Conservation (phyloP, 116 monocot genomes). For the Dioscorea cayenensis region DNA sequence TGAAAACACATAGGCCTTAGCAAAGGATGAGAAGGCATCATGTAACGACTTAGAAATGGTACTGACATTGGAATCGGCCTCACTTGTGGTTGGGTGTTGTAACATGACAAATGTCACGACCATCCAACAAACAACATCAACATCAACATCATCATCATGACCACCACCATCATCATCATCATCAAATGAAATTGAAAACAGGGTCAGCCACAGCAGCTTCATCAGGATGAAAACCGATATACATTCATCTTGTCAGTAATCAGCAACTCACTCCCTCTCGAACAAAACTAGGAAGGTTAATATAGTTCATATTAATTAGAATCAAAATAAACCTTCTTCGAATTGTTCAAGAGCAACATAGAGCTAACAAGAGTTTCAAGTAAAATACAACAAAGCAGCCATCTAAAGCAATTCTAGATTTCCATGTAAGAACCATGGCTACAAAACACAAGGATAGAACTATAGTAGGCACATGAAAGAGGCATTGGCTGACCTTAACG, state of each 20-base stretch:
- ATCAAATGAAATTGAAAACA: slow-evolving; percentile 5
- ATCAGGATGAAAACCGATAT: neutral
- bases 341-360: slow-evolving; percentile 5
- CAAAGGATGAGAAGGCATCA: neutral
- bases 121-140: neutral
- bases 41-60: neutral
- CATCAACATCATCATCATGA: slow-evolving; percentile 9
- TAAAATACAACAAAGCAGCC: neutral
- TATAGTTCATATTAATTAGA: slow-evolving; percentile 14
- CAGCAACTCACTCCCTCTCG: slow-evolving; percentile 17
- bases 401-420: neutral
- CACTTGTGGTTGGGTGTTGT: neutral
- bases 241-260: neutral
- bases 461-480: neutral
- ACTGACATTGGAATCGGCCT: neutral
- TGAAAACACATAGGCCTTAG: neutral
- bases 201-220: slow-evolving; percentile 2
- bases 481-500: neutral
- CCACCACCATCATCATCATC: neutral
- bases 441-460: neutral
- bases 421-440: neutral
- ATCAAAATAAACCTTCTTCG: slow-evolving; percentile 11
- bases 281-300: neutral
- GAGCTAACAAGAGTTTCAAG: neutral
- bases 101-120: neutral